A percentile compares a stretch with the other conserved stretches of the same genome.
phyloP scores from a whole-genome alignment of 2,329 filamentous ascomycete genomes.

The Cordyceps farinosa region DNA sequence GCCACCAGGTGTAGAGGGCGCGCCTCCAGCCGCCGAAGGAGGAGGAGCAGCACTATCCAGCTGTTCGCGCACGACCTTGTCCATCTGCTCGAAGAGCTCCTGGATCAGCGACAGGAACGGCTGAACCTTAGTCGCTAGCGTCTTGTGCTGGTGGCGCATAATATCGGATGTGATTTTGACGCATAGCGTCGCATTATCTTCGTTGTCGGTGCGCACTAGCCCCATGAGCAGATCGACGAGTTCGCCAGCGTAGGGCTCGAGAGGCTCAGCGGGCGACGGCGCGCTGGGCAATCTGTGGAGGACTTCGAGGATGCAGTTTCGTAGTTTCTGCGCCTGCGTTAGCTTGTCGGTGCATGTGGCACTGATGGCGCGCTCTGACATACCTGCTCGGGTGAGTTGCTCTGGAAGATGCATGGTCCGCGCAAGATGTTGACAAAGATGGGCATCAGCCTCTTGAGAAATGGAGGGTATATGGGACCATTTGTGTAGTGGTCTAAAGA shows the following conservation, averaged over 20 bases:
- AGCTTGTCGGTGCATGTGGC: constrained; percentile 5
- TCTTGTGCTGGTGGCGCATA: constrained; percentile 86
- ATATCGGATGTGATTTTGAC: constrained; percentile 98
- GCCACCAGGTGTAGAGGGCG: constrained; percentile 64
- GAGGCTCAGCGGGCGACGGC: constrained; percentile 68
- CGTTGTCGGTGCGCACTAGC: constrained; percentile 86
- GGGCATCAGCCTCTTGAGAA: constrained; percentile 84
- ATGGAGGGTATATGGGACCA: constrained; percentile 71
- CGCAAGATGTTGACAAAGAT: constrained; percentile 82
- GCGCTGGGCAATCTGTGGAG: constrained; percentile 77
- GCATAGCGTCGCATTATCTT: constrained; percentile 97
- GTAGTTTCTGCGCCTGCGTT: constrained; percentile 62
- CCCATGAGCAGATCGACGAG: constrained; percentile 88
- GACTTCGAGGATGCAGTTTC: constrained; percentile 91
- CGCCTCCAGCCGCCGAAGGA: constrained; percentile 48
- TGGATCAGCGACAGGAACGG: constrained; percentile 87
- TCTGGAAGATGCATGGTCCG: constrained; percentile 86
- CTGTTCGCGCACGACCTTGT: constrained; percentile 89
- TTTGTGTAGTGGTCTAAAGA: constrained; percentile 84
- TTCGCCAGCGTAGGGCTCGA: constrained; percentile 85
- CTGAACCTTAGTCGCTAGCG: constrained; percentile 75
- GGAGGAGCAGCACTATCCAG: constrained; percentile 72
- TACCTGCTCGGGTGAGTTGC: constrained; percentile 85
- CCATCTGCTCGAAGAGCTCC: constrained; percentile 94
- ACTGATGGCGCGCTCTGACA: constrained; percentile 24